Evolutionary conservation across 2,329 filamentous ascomycete genomes (phyloP).

Genomic region (Calonectria ilicicola): DNA sequence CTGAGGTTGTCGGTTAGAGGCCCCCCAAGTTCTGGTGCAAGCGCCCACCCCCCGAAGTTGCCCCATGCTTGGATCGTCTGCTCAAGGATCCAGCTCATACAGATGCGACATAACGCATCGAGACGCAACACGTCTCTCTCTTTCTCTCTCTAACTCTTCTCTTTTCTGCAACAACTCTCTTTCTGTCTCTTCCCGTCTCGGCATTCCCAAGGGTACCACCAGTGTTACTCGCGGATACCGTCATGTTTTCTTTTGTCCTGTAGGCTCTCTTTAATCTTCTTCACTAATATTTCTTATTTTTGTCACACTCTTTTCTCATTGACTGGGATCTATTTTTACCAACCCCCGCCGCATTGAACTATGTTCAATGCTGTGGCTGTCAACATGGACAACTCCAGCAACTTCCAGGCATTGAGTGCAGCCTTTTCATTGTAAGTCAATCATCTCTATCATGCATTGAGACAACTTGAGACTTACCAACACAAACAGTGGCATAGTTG

Average conservation of each 20-base stretch:
- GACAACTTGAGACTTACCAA: constrained; percentile 40
- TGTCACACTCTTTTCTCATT: constrained; percentile 44
- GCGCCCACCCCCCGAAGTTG: background rate
- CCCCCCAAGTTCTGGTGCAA: constrained; percentile 24
- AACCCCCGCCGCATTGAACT: background rate
- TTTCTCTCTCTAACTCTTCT: constrained; percentile 31
- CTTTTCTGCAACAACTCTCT: constrained; percentile 9
- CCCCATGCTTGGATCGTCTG: constrained; percentile 17
- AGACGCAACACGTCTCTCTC: constrained; percentile 20
- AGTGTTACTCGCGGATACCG: constrained; percentile 29
- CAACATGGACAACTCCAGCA: constrained; percentile 59
- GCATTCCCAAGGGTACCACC: constrained; percentile 22
- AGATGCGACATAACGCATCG: constrained; percentile 4
- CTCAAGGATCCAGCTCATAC: constrained; percentile 10
- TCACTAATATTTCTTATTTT: constrained; percentile 45
- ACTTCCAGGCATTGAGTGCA: constrained; percentile 62
- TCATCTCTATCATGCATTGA: background rate
- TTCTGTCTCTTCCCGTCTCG: constrained; percentile 30
- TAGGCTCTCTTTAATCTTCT: constrained; percentile 33
- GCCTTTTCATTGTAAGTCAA: constrained; percentile 65
- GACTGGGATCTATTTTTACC: constrained; percentile 27
- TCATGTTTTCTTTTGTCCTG: constrained; percentile 22
- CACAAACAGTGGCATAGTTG: constrained; percentile 60
- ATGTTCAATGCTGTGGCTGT: constrained; percentile 15
- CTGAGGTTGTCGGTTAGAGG: constrained; percentile 37